Evolutionary conservation across 106 monocot genomes (phyloP).

Genomic region (Dendrobium nobile): DNA sequence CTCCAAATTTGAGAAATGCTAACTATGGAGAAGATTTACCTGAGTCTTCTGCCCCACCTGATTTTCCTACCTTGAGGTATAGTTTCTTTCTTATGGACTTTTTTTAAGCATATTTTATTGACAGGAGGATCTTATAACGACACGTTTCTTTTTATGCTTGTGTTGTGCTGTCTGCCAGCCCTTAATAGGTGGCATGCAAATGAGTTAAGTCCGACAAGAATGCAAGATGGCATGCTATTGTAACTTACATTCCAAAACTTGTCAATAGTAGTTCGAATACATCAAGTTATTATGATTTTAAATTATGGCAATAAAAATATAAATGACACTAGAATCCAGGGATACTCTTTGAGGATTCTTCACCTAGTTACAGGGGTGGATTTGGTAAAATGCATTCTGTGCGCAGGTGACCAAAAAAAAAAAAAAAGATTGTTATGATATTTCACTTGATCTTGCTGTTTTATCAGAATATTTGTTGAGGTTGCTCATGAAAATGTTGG

Average conservation of each 20-base stretch:
- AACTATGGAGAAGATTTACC: constrained; percentile 28
- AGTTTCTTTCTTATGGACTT: not conserved
- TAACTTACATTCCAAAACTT: not conserved
- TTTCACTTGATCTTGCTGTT: not conserved
- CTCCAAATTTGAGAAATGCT: constrained; percentile 17
- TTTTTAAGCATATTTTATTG: not conserved
- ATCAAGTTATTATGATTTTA: not conserved
- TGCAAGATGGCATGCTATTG: not conserved
- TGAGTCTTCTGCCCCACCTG: constrained; percentile 26
- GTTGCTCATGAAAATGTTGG: not conserved
- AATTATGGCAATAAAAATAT: not conserved
- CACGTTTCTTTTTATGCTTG: not conserved
- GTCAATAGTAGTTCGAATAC: not conserved
- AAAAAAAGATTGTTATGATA: not conserved
- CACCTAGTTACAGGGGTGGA: not conserved
- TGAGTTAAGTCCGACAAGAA: not conserved
- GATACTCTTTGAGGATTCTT: not conserved
- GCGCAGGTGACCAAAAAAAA: not conserved
- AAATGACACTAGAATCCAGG: too few species aligned
- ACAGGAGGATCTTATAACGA: not conserved
- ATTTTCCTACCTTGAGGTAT: constrained; percentile 43
- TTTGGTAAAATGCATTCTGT: not conserved
- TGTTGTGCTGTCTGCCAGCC: not conserved
- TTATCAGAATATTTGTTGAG: not conserved
- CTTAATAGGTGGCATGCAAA: not conserved